Base-by-base conservation (phyloP, 495 filamentous ascomycete genomes). In the Penicillium daleae region DNA sequence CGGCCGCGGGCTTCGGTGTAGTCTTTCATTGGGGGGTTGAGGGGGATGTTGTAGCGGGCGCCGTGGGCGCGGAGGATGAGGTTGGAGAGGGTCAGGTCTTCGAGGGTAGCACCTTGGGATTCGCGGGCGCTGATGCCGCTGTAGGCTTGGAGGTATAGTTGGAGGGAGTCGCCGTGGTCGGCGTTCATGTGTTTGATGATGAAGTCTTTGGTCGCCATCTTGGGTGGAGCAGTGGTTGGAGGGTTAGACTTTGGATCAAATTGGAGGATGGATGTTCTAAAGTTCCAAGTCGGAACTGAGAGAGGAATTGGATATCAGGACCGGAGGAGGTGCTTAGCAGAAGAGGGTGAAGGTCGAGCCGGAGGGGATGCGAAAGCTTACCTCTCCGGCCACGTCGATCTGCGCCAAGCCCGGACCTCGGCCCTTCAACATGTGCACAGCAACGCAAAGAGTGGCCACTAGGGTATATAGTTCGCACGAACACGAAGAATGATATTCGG, bases 151-250 rank as follows among this genome's bases (percentile, higher is more conserved):
- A 92, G 82, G 75, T 90, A 92, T 60, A 88, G 82, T 44, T 76
- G 69, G 17, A 95, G 80, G 31, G 90, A 89, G 64, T 82, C 79
- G 64, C 75, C 72, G 76, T 93, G 91, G 79, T 92, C 88, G 40
- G 77, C 78, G 79, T 93, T 93, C 90, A 95, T 92, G 80, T 95
- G 91, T 31, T 81, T 79, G 69, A 90, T 83, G 68, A 92, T 89
- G 71, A 88, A 87, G 40, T 80, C 60, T 61, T 87, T 89, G 62
- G 76, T 66, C 6, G 81, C 77, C 62, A 66, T 71, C 53, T 24
- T 56, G 51, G 50, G 57, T 19, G 35, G 46, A n/a, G n/a, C n/a
- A n/a, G n/a, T n/a, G n/a, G n/a, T 37, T 9, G 29, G 0, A 6
- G 6, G 17, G 5, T 10, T 19, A 7, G 29, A 33, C 0, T 33